These are phyloP conservation scores for Fragaria nilgerrensis DNA, from an alignment of 306 rosid species.

Conservation along the genomic window DNA sequence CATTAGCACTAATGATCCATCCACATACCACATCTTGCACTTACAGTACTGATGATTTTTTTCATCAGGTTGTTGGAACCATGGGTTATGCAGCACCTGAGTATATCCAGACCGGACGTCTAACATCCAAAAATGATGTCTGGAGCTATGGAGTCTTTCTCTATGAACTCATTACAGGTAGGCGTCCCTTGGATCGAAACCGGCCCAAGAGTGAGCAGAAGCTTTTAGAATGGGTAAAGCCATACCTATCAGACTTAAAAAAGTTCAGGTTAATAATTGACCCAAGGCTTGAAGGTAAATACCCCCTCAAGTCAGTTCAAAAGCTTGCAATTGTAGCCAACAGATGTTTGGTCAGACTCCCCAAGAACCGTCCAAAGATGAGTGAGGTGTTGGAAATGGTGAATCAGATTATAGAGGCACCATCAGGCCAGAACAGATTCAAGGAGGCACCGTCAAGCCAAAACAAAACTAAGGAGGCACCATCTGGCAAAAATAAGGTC, in stretches of 20 bases:
- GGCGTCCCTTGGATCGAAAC: constrained; percentile 81
- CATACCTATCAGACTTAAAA: constrained; percentile 68
- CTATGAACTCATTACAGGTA: constrained; percentile 91
- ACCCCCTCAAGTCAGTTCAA: constrained; percentile 59
- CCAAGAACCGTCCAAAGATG: constrained; percentile 94
- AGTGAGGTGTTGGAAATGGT: constrained; percentile 86
- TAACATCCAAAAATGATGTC: constrained; percentile 79
- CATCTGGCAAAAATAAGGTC: constrained; percentile 12
- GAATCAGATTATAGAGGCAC: constrained; percentile 48
- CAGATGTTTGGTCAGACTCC: constrained; percentile 73
- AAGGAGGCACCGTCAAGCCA: constrained; percentile 33
- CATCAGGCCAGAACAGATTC: constrained; percentile 14
- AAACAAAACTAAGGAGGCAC: constrained; percentile 31
- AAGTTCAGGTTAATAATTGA: constrained; percentile 79
- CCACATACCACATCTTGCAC: constrained; percentile 8
- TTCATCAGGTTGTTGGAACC: constrained; percentile 86
- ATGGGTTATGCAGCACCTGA: constrained; percentile 99
- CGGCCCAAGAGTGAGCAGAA: constrained; percentile 94
- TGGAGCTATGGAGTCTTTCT: constrained; percentile 98
- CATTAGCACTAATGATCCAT: neutral
- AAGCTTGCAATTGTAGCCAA: constrained; percentile 74
- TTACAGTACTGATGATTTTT: constrained; percentile 27
- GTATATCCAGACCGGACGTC: constrained; percentile 85
- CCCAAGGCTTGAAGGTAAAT: constrained; percentile 83
- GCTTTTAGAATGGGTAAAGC: constrained; percentile 92